phyloP scores from a whole-genome alignment of 2,329 filamentous ascomycete genomes.

The Rhinocladiella similis region DNA sequence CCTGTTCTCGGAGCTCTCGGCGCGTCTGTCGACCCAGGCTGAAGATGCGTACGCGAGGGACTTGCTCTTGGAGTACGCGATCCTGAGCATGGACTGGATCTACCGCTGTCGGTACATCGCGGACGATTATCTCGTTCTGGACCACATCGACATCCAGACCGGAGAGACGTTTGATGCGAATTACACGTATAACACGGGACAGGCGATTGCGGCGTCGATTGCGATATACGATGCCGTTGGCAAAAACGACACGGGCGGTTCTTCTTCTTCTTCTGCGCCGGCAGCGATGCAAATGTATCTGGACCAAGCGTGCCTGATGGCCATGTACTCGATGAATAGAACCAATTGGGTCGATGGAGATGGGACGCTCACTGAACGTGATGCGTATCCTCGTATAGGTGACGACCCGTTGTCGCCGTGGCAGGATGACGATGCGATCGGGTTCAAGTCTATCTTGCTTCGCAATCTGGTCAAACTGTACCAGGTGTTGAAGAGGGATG shows the following conservation, averaged over 20 bases:
- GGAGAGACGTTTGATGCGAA: slow-evolving; percentile 17
- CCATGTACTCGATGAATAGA: slow-evolving; percentile 16
- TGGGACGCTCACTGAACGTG: slow-evolving; percentile 19
- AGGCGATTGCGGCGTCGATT: slow-evolving; percentile 20
- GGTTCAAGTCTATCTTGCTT: slow-evolving; percentile 24
- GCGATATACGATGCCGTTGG: slow-evolving; percentile 18
- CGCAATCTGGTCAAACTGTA: slow-evolving; percentile 22
- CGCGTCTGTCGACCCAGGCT: slow-evolving; percentile 7
- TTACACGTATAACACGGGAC: slow-evolving; percentile 26
- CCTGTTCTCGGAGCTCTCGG: slow-evolving; percentile 23
- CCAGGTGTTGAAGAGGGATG: slow-evolving; percentile 4
- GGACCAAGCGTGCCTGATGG: slow-evolving; percentile 18
- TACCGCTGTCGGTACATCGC: slow-evolving; percentile 12
- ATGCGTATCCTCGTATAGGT: slow-evolving; percentile 16
- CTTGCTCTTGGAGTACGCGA: slow-evolving; percentile 5
- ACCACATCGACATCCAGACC: slow-evolving; percentile 18
- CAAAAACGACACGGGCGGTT: background rate
- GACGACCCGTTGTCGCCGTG: slow-evolving; percentile 2
- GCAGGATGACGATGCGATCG: slow-evolving; percentile 21
- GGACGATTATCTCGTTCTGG: slow-evolving; percentile 14
- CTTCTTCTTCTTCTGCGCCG: background rate
- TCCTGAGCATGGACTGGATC: slow-evolving; percentile 17
- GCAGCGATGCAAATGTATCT: slow-evolving; percentile 8
- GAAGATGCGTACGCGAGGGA: background rate
- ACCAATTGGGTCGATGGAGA: slow-evolving; percentile 18